A percentile compares a stretch with the other conserved stretches of the same genome.
phyloP scores from a whole-genome alignment of 768 basidiomycete species.

The Trametes coccinea region DNA sequence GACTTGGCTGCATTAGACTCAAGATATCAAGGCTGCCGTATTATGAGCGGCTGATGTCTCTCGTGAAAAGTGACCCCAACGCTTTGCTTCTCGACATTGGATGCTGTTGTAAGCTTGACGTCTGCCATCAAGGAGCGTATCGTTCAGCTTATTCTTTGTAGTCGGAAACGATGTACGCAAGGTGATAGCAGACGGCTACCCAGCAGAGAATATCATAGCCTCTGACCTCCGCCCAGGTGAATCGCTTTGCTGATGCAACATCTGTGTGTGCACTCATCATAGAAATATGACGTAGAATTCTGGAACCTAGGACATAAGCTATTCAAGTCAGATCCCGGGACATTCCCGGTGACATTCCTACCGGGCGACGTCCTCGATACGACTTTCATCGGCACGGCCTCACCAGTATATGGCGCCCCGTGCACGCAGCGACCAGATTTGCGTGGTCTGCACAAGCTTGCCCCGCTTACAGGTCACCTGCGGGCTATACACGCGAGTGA shows the following conservation, averaged over 20 bases:
- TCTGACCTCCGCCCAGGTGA: slow-evolving; percentile 42
- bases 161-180: slow-evolving; percentile 47
- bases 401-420: slow-evolving; percentile 1
- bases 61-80: slow-evolving; percentile 38
- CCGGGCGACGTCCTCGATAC: slow-evolving; percentile 56
- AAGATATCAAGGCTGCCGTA: slow-evolving; percentile 28
- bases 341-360: slow-evolving; percentile 57
- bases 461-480: slow-evolving; percentile 45
- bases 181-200: slow-evolving; percentile 45
- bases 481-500: slow-evolving; percentile 51
- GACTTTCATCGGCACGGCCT: slow-evolving; percentile 34
- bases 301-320: slow-evolving; percentile 65
- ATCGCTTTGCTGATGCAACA: background rate
- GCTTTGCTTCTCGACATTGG: slow-evolving; percentile 48
- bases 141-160: slow-evolving; percentile 5
- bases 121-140: background rate
- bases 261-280: background rate
- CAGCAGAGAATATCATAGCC: slow-evolving; percentile 38
- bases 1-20: slow-evolving; percentile 16
- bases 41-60: slow-evolving; percentile 34
- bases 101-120: slow-evolving; percentile 42
- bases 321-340: slow-evolving; percentile 51
- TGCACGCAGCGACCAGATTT: slow-evolving; percentile 28
- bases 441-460: slow-evolving; percentile 35
- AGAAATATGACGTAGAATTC: slow-evolving; percentile 41